These are phyloP conservation scores for Suhomyces faveliae DNA, from an alignment of 805 yeast species.

Conservation along the genomic window DNA sequence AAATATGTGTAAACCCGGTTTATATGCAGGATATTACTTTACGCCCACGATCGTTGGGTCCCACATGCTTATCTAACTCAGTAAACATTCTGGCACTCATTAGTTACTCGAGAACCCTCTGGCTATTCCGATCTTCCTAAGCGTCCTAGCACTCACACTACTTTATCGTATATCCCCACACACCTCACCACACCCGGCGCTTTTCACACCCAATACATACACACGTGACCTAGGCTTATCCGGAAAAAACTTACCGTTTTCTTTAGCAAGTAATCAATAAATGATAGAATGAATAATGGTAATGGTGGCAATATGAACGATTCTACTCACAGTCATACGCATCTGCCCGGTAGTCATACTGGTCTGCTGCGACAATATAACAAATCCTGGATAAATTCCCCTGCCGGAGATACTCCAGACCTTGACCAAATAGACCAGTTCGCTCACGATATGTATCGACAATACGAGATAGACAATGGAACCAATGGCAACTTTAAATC, in stretches of 20 bases:
- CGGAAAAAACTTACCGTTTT: background rate
- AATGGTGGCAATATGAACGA: slow-evolving; percentile 1
- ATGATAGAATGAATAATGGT: background rate
- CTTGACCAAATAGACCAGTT: slow-evolving; percentile 2
- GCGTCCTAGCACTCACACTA: background rate
- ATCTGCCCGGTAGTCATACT: background rate
- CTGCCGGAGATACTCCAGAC: slow-evolving; percentile 1
- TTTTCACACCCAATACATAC: background rate
- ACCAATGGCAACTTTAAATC: background rate
- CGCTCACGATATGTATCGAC: slow-evolving; percentile 1
- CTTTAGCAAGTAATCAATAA: background rate
- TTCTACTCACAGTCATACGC: background rate
- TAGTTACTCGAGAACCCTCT: background rate
- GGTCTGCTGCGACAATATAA: background rate
- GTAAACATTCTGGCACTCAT: no score
- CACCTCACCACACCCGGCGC: background rate
- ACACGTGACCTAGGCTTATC: background rate
- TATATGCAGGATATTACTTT: background rate
- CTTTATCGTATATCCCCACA: background rate
- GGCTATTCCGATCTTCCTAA: background rate
- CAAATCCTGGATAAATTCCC: background rate
- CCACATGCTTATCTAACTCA: no score
- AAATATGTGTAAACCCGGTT: background rate
- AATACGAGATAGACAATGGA: background rate
- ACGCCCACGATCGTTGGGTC: background rate